Percentiles rank a stretch among this genome's conserved stretches.
Evolutionary conservation across 192 early-diverging fungal genomes (phyloP).

Genomic region (Paraglomus occultum): DNA sequence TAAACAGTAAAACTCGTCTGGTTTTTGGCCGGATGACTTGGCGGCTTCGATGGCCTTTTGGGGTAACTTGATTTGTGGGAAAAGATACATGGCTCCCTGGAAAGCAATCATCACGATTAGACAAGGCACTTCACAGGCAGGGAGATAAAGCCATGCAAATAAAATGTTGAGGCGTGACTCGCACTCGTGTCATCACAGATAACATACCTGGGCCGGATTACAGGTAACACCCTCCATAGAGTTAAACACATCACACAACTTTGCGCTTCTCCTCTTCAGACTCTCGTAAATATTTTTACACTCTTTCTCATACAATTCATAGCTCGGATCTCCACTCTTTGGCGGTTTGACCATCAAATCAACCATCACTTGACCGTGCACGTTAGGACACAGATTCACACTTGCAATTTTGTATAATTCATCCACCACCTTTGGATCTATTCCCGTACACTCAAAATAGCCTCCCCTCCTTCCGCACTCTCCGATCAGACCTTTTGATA

Average conservation of each 20-base stretch:
- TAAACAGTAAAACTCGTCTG: conserved; percentile 90
- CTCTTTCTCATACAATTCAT: conserved; percentile 71
- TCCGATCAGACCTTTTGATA: conserved; percentile 98
- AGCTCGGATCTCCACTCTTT: conserved; percentile 72
- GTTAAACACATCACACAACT: conserved; percentile 78
- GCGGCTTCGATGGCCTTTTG: conserved; percentile 77
- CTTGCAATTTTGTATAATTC: conserved; percentile 95
- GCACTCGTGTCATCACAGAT: too few species aligned
- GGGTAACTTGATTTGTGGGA: conserved; percentile 80
- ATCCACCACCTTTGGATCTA: conserved; percentile 71
- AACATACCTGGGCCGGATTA: conserved; percentile 62
- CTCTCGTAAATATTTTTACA: conserved; percentile 74
- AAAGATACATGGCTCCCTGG: conserved; percentile 95
- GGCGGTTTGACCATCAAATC: conserved; percentile 94
- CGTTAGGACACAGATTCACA: conserved; percentile 91
- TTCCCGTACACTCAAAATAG: conserved; percentile 92
- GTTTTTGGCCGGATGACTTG: conserved; percentile 61
- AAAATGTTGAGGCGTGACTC: too few species aligned
- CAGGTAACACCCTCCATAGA: conserved; percentile 78
- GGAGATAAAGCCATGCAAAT: too few species aligned
- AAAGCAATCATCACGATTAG: not conserved
- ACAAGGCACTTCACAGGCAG: too few species aligned
- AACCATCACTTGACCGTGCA: conserved; percentile 92
- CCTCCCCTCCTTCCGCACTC: conserved; percentile 98
- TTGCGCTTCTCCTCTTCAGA: conserved; percentile 73